phyloP scores from a whole-genome alignment of 2,329 filamentous ascomycete genomes.

The Colletotrichum ledebouriae region DNA sequence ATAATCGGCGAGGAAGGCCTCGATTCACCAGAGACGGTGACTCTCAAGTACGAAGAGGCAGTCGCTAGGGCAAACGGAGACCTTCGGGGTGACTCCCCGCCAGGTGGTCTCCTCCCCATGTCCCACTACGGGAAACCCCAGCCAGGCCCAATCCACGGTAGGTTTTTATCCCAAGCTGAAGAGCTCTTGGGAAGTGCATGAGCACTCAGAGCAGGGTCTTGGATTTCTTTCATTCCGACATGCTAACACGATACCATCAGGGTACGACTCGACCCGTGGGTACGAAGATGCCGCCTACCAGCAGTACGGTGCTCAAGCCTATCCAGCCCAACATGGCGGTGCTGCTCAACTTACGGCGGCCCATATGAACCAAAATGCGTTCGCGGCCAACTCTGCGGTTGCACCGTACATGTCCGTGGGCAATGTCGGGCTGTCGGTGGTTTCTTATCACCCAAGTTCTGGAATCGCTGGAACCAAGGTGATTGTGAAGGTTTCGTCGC shows the following conservation, averaged over 20 bases:
- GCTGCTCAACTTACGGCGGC: conserved; percentile 59
- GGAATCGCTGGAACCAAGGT: conserved; percentile 80
- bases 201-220: no score
- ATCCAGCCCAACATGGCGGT: conserved; percentile 59
- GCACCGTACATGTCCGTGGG: conserved; percentile 74
- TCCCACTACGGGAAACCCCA: conserved; percentile 82
- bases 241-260: conserved; percentile 50
- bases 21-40: conserved; percentile 69
- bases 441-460: conserved; percentile 77
- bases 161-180: conserved; percentile 55
- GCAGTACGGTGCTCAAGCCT: conserved; percentile 63
- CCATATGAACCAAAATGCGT: conserved; percentile 69
- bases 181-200: no score
- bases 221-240: not conserved
- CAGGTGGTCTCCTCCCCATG: conserved; percentile 75
- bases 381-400: conserved; percentile 72
- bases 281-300: conserved; percentile 71
- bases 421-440: conserved; percentile 65
- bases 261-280: conserved; percentile 71
- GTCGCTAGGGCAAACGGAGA: conserved; percentile 65
- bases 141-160: conserved; percentile 84
- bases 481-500: conserved; percentile 79
- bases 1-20: conserved; percentile 69
- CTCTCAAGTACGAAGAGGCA: conserved; percentile 69
- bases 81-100: conserved; percentile 69